phyloP scores from a whole-genome alignment of 169 alveolate genomes.

The Eimeria zaria region DNA sequence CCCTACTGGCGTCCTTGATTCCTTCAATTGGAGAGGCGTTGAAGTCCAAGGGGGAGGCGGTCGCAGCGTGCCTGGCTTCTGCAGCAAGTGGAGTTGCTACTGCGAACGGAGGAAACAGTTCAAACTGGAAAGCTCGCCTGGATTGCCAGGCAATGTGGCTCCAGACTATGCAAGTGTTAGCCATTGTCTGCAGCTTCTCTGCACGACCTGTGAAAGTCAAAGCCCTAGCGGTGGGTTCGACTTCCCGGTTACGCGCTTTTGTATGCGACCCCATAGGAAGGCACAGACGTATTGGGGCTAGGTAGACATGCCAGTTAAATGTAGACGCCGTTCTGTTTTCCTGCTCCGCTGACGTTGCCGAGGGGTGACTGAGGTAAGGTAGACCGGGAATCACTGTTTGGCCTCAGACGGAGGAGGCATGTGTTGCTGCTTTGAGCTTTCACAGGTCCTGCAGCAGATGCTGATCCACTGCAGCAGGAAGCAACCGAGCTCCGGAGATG shows the following conservation, averaged over 20 bases:
- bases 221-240: conserved; percentile 63
- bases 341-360: background rate
- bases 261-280: background rate
- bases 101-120: background rate
- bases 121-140: conserved; percentile 28
- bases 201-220: conserved; percentile 79
- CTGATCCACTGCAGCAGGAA: conserved; percentile 50
- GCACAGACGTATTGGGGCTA: background rate
- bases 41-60: conserved; percentile 47
- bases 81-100: conserved; percentile 58
- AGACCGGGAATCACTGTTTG: background rate
- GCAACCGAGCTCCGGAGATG: conserved; percentile 4
- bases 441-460: conserved; percentile 57
- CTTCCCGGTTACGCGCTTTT: background rate
- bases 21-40: conserved; percentile 7
- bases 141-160: conserved; percentile 81
- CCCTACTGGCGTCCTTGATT: conserved; percentile 6
- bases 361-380: background rate
- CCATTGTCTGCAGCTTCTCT: conserved; percentile 78
- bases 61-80: conserved; percentile 36
- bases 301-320: background rate
- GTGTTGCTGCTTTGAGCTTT: conserved; percentile 18
- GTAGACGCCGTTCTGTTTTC: background rate
- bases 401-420: background rate
- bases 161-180: conserved; percentile 78